These are phyloP conservation scores for Gaertneriomyces semiglobifer DNA, from an alignment of 192 early-diverging fungal species.

Conservation along the genomic window DNA sequence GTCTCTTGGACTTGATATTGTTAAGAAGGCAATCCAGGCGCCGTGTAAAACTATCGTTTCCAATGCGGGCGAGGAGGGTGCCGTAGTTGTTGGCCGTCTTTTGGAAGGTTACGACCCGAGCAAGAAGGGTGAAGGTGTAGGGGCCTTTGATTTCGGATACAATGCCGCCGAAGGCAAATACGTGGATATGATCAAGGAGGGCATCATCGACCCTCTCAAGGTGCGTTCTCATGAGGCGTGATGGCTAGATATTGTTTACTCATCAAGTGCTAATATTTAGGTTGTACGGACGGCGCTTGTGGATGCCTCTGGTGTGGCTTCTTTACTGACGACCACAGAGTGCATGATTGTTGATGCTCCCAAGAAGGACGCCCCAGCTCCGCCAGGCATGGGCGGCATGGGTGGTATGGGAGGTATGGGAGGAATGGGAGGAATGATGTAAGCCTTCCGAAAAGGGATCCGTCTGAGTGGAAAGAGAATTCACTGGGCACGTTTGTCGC, in stretches of 20 bases:
- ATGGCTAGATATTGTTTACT: too few relatives aligned
- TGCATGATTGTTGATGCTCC: conserved; percentile 97
- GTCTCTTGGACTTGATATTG: conserved; percentile 95
- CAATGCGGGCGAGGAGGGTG: conserved; percentile 97
- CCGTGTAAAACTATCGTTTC: conserved; percentile 93
- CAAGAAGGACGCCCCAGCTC: conserved; percentile 60
- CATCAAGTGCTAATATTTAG: too few relatives aligned
- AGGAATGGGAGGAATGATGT: conserved; percentile 51
- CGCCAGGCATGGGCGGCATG: conserved; percentile 62
- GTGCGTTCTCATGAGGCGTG: too few relatives aligned
- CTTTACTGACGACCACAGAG: conserved; percentile 95
- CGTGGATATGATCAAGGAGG: conserved; percentile 93
- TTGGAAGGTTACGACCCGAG: conserved; percentile 66
- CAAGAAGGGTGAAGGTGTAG: conserved; percentile 12
- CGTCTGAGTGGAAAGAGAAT: too few relatives aligned
- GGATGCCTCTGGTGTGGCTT: conserved; percentile 96
- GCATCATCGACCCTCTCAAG: conserved; percentile 98
- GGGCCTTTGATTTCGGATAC: conserved; percentile 85
- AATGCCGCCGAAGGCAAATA: conserved; percentile 91
- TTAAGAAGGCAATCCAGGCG: conserved; percentile 88
- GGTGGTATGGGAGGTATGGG: conserved; percentile 70
- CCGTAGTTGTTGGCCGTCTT: conserved; percentile 94
- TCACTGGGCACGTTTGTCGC: too few relatives aligned
- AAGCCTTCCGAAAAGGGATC: not conserved
- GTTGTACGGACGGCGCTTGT: conserved; percentile 97